phyloP scores from a whole-genome alignment of 306 rosid species.

The Vigna trinervia region DNA sequence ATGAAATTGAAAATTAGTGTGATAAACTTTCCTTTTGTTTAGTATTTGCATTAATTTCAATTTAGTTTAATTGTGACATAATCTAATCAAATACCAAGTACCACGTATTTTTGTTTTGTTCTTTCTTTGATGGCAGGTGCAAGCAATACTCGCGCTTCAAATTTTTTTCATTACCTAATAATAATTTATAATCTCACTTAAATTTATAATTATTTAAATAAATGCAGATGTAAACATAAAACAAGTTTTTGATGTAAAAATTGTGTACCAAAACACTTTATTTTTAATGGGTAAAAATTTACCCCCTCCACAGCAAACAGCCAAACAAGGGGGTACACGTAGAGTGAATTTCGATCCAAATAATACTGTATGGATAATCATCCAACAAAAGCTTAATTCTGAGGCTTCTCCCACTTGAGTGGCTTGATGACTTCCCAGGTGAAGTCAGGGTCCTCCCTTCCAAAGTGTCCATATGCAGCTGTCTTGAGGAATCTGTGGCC shows the following conservation, averaged over 20 bases:
- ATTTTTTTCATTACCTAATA: too few relatives aligned
- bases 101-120: too few relatives aligned
- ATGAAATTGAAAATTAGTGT: too few relatives aligned
- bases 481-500: conserved; percentile 24
- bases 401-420: conserved; percentile 29
- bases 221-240: neutral
- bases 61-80: too few relatives aligned
- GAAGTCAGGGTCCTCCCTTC: conserved; percentile 30
- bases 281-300: neutral
- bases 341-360: neutral
- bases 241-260: neutral
- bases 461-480: conserved; percentile 28
- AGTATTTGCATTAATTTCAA: too few relatives aligned
- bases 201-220: neutral
- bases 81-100: too few relatives aligned
- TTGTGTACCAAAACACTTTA: neutral
- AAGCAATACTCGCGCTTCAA: too few relatives aligned
- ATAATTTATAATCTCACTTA: neutral
- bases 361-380: neutral
- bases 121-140: too few relatives aligned
- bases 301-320: neutral
- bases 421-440: conserved; percentile 27
- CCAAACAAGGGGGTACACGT: too few relatives aligned
- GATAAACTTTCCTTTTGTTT: too few relatives aligned
- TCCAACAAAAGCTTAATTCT: neutral